Conservation (phyloP, 2,329 filamentous ascomycete genomes). For the Fusarium stilboides region DNA sequence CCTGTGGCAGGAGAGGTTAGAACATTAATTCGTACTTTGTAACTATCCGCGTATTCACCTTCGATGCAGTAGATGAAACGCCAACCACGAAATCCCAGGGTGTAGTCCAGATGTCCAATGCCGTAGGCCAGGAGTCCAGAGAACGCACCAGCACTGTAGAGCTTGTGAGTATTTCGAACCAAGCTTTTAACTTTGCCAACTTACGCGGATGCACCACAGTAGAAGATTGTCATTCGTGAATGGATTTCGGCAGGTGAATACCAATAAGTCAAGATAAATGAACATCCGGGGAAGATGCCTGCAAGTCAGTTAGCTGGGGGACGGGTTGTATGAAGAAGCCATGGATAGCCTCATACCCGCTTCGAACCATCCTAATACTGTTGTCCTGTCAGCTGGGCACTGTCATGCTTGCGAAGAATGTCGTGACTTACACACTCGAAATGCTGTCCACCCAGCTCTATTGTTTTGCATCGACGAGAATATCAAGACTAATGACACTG, state of each 20-base stretch:
- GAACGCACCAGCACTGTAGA: slow-evolving; percentile 5
- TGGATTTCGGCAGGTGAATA: slow-evolving; percentile 8
- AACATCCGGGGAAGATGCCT: slow-evolving; percentile 12
- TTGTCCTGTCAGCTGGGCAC: background rate
- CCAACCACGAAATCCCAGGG: slow-evolving; percentile 2
- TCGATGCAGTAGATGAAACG: slow-evolving; percentile 2
- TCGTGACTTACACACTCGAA: background rate
- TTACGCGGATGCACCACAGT: background rate
- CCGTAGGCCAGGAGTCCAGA: slow-evolving; percentile 7
- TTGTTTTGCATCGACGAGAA: background rate
- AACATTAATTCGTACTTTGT: no score
- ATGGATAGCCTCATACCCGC: background rate
- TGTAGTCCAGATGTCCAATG: slow-evolving; percentile 6
- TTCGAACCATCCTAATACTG: background rate
- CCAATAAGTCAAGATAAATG: slow-evolving; percentile 4
- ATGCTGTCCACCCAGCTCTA: background rate
- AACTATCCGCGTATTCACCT: background rate
- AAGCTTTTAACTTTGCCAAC: background rate
- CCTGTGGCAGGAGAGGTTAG: background rate
- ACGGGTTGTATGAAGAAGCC: no score
- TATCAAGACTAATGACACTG: background rate
- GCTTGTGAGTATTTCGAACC: background rate
- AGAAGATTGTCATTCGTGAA: slow-evolving; percentile 6
- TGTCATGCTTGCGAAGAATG: background rate
- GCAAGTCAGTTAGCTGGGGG: background rate